A percentile compares a stretch with the other conserved stretches of the same genome.
Evolutionary conservation across 768 basidiomycete genomes (phyloP).

Genomic region (Phanerochaete carnosa): DNA sequence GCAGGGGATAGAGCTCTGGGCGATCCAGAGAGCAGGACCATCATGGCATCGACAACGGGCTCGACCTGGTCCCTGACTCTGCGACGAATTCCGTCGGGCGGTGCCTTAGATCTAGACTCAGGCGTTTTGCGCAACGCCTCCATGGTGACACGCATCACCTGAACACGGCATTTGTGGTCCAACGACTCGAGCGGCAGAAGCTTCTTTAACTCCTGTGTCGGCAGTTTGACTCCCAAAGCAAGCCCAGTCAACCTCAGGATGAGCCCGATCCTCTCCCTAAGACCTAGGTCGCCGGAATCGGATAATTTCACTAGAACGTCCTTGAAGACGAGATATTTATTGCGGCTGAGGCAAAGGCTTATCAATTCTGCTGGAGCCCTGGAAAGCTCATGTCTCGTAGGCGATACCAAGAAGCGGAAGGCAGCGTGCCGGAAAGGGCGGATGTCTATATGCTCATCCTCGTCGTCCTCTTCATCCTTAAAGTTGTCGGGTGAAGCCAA

Average conservation of each 20-base stretch:
- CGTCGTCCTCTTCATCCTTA: too few relatives aligned
- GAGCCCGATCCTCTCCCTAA: not conserved
- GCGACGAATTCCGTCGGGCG: too few relatives aligned
- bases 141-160: not conserved
- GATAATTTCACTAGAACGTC: not conserved
- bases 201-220: not conserved
- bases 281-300: not conserved
- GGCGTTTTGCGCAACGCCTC: not conserved
- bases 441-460: too few relatives aligned
- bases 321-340: not conserved
- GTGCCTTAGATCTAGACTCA: not conserved
- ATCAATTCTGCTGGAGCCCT: not conserved
- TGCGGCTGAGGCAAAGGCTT: not conserved
- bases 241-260: not conserved
- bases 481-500: too few relatives aligned
- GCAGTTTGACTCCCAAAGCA: not conserved
- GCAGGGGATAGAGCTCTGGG: not conserved
- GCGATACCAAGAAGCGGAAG: not conserved
- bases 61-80: not conserved
- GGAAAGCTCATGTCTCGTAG: not conserved
- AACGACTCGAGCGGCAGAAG: not conserved
- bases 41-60: not conserved
- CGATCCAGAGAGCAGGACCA: not conserved
- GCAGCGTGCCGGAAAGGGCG: not conserved
- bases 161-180: not conserved